Base-by-base conservation (phyloP, 306 rosid genomes). In the Sphenostylis stenocarpa region DNA sequence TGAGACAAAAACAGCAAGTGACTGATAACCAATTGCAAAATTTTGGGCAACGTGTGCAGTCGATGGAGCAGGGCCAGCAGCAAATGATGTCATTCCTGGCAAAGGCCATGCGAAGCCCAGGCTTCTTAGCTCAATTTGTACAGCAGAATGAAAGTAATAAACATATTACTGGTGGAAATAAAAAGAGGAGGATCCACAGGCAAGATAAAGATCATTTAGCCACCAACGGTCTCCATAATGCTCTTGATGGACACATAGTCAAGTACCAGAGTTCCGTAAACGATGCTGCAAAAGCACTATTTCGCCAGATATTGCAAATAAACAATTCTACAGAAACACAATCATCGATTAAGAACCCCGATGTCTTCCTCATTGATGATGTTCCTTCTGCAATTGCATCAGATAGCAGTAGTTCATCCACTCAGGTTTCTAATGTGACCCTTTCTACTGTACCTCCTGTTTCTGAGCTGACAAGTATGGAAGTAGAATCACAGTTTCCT, bases 31-130 rank as follows among this genome's bases (percentile, higher is more conserved):
- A 87, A 48, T 51, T 87, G 82, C 89, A 82, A 47, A 71, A 48
- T 75, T 86, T 85, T 60, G 91, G 87, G 61, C 86, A 83, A 49
- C 87, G 83, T 7, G 78, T 87, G n/a, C 89, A 85, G 82, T 80
- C 63, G 24, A 87, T 87, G 73, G 73, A 68, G 58, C 73, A 68
- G 58, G 44, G 60, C 17, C 73, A 68, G 73, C 57, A 68, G 73
- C 85, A 80, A 48, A 87, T 87, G 91, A 87, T 87, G 91, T 73
- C 91, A 36, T 87, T 87, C 75, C 87, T 87, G 16, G 88, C 89
- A 44, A 87, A 87, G 85, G 89, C 91, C 49, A 67, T 85, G 87
- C 80, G 80, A 17, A 85, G 79, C 56, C 91, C 91, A 4, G 74
- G 87, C 31, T 83, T 84, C 64, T 67, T 87, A n/a, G 63, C 91